Conservation (phyloP, 2,329 filamentous ascomycete genomes). For the Trichoderma afroharzianum region DNA sequence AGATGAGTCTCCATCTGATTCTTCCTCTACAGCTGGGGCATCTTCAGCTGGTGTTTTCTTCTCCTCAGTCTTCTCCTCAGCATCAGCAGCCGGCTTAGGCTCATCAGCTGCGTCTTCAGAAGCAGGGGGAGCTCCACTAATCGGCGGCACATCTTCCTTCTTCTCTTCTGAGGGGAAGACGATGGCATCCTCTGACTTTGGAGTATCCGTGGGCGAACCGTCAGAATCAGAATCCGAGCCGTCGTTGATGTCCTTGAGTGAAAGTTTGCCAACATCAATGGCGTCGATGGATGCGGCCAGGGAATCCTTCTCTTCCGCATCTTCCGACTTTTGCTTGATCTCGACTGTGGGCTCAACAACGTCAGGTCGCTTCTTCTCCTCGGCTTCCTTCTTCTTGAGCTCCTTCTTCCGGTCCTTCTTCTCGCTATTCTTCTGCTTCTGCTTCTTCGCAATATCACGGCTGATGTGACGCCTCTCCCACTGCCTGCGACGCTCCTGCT, state of each 20-base stretch:
- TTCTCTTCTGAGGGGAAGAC: constrained; percentile 24
- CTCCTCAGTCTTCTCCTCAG: not conserved
- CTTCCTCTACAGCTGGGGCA: constrained; percentile 20
- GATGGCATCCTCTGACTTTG: constrained; percentile 30
- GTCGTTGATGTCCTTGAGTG: constrained; percentile 18
- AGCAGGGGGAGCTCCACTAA: constrained; percentile 26
- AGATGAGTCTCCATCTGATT: constrained; percentile 50
- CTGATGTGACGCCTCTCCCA: constrained; percentile 49
- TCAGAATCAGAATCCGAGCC: constrained; percentile 28
- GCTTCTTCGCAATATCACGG: constrained; percentile 39
- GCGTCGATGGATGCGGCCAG: constrained; percentile 19
- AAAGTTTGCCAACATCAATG: constrained; percentile 20
- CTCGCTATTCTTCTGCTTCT: constrained; percentile 38
- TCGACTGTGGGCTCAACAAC: constrained; percentile 17
- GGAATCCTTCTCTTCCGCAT: constrained; percentile 17
- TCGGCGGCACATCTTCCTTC: constrained; percentile 34
- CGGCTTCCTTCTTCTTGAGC: constrained; percentile 8
- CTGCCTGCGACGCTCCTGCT: constrained; percentile 43
- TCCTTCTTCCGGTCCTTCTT: constrained; percentile 32
- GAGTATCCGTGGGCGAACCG: constrained; percentile 31
- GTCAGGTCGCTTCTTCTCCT: constrained; percentile 21
- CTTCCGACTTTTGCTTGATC: not conserved
- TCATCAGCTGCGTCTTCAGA: constrained; percentile 17
- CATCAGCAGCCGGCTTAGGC: not conserved
- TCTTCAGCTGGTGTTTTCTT: not conserved